Base-by-base conservation (phyloP, 257 asterid species). In the Fraxinus anomala region DNA sequence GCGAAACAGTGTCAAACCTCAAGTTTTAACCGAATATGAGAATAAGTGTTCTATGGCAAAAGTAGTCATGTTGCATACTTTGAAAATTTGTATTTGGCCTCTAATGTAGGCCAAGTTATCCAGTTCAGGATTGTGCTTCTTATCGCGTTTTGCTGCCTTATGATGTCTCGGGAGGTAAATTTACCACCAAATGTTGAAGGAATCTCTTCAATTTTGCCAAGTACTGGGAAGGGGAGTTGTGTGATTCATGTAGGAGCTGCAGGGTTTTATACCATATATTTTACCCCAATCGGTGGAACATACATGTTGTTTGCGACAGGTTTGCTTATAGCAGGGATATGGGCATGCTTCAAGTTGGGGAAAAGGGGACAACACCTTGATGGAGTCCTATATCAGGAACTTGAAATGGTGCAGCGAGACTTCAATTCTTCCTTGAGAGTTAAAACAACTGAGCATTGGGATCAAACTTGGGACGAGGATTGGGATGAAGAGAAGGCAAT, bases 401-500 rank as follows among this genome's bases (percentile, higher is more conserved):
- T 90, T 73, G 92, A 92, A 82, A 89, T 91, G 95, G 87, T 86
- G 73, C 80, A 79, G 63, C 80, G 72, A 54, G 85, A 82, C 23
- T 8, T 75, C 16, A 56, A 75, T 1, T 70, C 90, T 67, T 76
- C 88, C 3, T 56, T 44, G 26, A 73, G 81, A 16, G 71, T 77
- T 6, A 90, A 82, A 75, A 54, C 83, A 10, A 40, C 75, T 11
- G 87, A 85, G 4, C 81, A 84, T 24, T 90, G 97, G 92, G 89
- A 87, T 74, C 84, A 88, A 28, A 77, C 80, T 51, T 90, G 97
- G 97, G 95, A 84, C 44, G 91, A 83, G 8, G 89, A 86, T 31
- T 91, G 94, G 94, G 97, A 87, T 73, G 89, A 87, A 34, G 88
- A 88, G 44, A 82, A 79, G 14, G 88, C 85, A 12, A 82, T 73